Conservation (phyloP, 108 stramenopile species). For the Cyclotella choctawhatcheeana region DNA sequence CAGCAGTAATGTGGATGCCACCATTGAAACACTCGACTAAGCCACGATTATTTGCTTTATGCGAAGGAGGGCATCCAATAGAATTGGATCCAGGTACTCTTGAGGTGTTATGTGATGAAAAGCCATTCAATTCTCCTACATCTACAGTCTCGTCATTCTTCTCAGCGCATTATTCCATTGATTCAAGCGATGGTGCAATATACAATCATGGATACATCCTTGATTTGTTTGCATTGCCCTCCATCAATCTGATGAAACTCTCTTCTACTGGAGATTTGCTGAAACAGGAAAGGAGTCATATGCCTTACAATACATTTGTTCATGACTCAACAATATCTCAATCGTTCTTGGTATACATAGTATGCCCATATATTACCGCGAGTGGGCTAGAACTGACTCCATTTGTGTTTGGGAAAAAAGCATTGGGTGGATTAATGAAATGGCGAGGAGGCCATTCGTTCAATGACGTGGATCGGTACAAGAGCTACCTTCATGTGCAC, state of each 20-base stretch:
- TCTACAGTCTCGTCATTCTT: slow-evolving; percentile 38
- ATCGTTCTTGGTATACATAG: slow-evolving; percentile 17
- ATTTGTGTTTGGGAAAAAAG: slow-evolving; percentile 6
- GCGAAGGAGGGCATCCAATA: slow-evolving; percentile 51
- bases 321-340: slow-evolving; percentile 40
- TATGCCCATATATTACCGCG: slow-evolving; percentile 24
- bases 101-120: slow-evolving; percentile 22
- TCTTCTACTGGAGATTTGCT: slow-evolving; percentile 20
- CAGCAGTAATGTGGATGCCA: slow-evolving; percentile 33
- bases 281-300: slow-evolving; percentile 22
- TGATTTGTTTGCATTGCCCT: slow-evolving; percentile 10
- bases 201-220: slow-evolving; percentile 46
- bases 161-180: slow-evolving; percentile 39
- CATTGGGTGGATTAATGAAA: slow-evolving; percentile 27
- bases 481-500: slow-evolving; percentile 20
- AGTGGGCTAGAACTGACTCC: slow-evolving; percentile 8
- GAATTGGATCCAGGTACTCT: slow-evolving; percentile 37
- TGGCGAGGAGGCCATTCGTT: slow-evolving; percentile 20
- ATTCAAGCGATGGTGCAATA: slow-evolving; percentile 31
- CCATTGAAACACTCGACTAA: neutral
- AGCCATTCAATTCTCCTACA: neutral
- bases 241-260: slow-evolving; percentile 47
- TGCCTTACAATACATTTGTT: slow-evolving; percentile 39
- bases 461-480: neutral
- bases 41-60: slow-evolving; percentile 37